Conservation (phyloP, 495 filamentous ascomycete species). For the Bombardia bombarda region DNA sequence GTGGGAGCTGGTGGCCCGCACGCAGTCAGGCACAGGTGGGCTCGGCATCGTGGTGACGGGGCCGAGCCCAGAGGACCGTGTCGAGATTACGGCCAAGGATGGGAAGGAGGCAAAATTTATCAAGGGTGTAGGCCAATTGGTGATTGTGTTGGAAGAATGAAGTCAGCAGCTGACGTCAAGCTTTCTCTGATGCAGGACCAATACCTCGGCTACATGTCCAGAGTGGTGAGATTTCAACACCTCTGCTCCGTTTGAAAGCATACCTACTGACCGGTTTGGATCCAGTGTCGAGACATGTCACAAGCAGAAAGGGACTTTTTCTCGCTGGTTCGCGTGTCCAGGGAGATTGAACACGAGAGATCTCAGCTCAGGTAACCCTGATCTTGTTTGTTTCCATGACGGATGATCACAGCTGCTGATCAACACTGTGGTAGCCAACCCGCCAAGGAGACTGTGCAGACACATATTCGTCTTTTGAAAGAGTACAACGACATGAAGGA, state of each 20-base stretch:
- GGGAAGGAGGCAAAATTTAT: constrained; percentile 2
- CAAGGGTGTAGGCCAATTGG: constrained; percentile 5
- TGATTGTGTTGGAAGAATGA: too few relatives aligned
- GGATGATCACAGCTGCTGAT: neutral
- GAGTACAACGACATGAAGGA: constrained; percentile 77
- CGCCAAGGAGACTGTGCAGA: constrained; percentile 35
- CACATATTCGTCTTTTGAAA: constrained; percentile 61
- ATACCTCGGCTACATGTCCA: constrained; percentile 13
- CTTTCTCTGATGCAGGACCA: constrained; percentile 4
- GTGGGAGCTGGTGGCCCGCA: neutral
- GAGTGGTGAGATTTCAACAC: constrained; percentile 3
- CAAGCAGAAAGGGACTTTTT: constrained; percentile 3
- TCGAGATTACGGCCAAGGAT: constrained; percentile 6
- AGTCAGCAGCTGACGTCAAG: too few relatives aligned
- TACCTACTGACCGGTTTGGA: neutral
- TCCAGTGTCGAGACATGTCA: constrained; percentile 9
- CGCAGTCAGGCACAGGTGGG: neutral
- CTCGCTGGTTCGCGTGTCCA: neutral
- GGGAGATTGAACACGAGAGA: constrained; percentile 1
- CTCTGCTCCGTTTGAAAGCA: neutral
- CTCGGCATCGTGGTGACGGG: neutral
- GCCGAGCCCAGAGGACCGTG: neutral
- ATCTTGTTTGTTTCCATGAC: neutral
- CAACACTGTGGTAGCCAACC: constrained; percentile 10
- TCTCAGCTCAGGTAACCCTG: constrained; percentile 5